Base-by-base conservation (phyloP, 306 rosid species). In the Delonix regia region DNA sequence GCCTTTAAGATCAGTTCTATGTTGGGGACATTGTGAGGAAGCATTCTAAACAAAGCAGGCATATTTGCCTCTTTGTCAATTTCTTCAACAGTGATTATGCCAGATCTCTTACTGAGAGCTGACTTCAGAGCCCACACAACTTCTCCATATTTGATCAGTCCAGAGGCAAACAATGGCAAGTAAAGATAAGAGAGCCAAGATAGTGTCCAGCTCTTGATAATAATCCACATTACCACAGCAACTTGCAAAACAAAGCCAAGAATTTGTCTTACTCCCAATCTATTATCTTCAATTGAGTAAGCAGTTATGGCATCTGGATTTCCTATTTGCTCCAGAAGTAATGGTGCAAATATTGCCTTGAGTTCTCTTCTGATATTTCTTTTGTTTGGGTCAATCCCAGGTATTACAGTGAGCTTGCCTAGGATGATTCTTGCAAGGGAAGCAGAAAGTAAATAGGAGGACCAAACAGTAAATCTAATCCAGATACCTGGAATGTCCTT, bases 291-390 rank as follows among this genome's bases (percentile, higher is more conserved):
- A 48, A 90, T 86, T 45, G 92, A 88, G 83, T 86, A 90, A 24
- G 95, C 92, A 8, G 95, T 90, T 81, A 88, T 86, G 76, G 84
- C 74, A 69, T 90, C 92, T 9, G 95, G 90, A 51, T 84, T 86
- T 49, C 95, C 95, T 66, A 88, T 85, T 75, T 90, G 94, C 60
- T 88, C 85, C 19, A 90, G 84, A 59, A 90, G 87, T 27, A 90
- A 75, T 15, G 94, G 94, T 4, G 90, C 92, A 41, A 81, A 85
- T 77, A 88, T 45, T 0, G 89, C 88, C 77, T 84, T 84, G 7
- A 86, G 69, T 80, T 88, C 86, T 15, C 86, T 80, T 3, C 36
- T 56, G 27, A 86, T 80, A 34, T 86, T 80, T 68, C 88, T 87
- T 53, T 85, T 61, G 6, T n/a, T n/a, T 8, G 84, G 81, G 25